Evolutionary conservation across 2,329 filamentous ascomycete genomes (phyloP), one percentile per base, ranked within the genome.

Genomic region (Nemania sp.): DNA sequence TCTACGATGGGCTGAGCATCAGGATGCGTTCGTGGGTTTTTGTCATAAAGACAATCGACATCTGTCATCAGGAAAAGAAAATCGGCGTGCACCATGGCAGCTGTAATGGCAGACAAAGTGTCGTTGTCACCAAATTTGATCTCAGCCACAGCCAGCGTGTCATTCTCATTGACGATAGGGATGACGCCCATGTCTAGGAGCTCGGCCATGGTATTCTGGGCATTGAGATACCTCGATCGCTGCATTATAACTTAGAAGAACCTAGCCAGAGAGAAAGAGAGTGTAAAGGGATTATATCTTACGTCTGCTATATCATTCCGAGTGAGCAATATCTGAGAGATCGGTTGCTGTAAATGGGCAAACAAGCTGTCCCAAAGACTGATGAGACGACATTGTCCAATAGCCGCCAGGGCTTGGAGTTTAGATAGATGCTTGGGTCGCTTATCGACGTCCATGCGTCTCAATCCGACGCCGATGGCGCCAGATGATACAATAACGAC

Each of bases 121-220:
- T 99, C 94, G 66, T 99, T 99, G 78, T 99, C 94, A 62, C 94
- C 94, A 69, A 99, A 99, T 78, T 97, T 97, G 76, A 99, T 99
- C 80, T 99, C 94, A 39, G 93, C 90, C 61, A 99, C 94, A 20
- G 92, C 91, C 49, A 99, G 77, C 2, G 94, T 99, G 72, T 99
- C 94, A 72, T 99, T 99, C 75, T 99, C 94, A 67, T 99, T 99
- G 60, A 99, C 94, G 65, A 99, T 97, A 8, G 94, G 94, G 59
- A 99, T 95, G 22, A 97, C 93, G 2, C 92, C 92, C 88, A 97
- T 94, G 66, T 92, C 86, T 15, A 99, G 77, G 41, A 97, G 80
- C 72, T 96, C 91, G 47, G 85, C 82, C 70, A 99, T 90, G 0
- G 94, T 97, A 68, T 96, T 97, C 73, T 97, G 91, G 0, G 94